These are phyloP conservation scores for Sporothrix luriei DNA, from an alignment of 2,329 filamentous ascomycete species.

Conservation along the genomic window DNA sequence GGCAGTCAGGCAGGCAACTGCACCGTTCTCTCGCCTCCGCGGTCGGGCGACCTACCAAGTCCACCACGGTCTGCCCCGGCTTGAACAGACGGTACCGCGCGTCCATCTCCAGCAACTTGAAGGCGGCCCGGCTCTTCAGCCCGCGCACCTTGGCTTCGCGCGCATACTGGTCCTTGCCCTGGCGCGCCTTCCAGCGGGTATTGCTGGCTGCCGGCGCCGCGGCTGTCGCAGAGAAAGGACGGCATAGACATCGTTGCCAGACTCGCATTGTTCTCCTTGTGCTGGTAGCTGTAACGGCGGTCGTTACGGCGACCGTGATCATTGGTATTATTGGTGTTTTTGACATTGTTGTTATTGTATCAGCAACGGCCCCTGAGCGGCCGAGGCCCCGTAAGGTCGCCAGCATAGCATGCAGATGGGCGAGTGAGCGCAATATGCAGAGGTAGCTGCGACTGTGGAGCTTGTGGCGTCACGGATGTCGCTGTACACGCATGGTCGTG, in stretches of 20 bases:
- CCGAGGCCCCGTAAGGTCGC: neutral
- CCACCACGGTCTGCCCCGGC: conserved; percentile 80
- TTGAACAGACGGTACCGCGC: conserved; percentile 77
- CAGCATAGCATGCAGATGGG: neutral
- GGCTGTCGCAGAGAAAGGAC: conserved; percentile 10
- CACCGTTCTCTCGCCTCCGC: no score
- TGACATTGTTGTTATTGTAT: no score
- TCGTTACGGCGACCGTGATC: neutral
- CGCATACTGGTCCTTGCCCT: conserved; percentile 71
- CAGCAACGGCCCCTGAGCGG: neutral
- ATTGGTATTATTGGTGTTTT: no score
- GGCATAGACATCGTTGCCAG: neutral
- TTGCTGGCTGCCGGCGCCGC: conserved; percentile 58
- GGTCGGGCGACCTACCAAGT: conserved; percentile 63
- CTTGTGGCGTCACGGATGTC: neutral
- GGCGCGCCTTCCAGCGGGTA: conserved; percentile 77
- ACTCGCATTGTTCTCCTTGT: neutral
- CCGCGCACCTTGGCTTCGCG: conserved; percentile 75
- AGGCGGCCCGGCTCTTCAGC: conserved; percentile 87
- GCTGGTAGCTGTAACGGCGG: neutral
- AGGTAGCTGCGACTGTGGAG: neutral
- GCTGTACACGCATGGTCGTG: neutral
- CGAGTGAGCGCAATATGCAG: neutral
- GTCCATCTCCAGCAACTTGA: conserved; percentile 92
- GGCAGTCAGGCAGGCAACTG: neutral